A percentile compares a stretch with the other conserved stretches of the same genome.
These are phyloP conservation scores for Chalciporus sphaerocephalus DNA, from an alignment of 768 basidiomycete genomes.

Conservation along the genomic window DNA sequence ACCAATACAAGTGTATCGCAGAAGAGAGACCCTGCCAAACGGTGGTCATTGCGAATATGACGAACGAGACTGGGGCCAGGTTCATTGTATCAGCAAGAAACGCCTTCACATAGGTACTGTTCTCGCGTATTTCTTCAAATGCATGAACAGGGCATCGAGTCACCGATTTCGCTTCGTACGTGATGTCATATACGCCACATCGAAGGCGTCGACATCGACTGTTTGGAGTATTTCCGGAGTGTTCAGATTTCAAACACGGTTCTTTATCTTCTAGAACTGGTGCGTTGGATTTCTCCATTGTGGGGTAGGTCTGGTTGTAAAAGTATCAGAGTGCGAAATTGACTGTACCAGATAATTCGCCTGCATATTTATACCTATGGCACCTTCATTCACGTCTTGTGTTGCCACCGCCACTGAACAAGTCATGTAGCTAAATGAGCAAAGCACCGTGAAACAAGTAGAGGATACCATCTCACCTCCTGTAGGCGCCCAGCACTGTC, in stretches of 20 bases:
- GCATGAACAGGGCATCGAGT: conserved; percentile 1
- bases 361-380: conserved; percentile 16
- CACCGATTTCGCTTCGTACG: conserved; percentile 16
- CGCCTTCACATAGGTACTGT: conserved; percentile 1
- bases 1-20: conserved; percentile 34
- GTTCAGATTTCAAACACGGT: not conserved
- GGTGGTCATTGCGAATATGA: conserved; percentile 24
- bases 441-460: not conserved
- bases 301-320: not conserved
- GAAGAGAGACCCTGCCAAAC: conserved; percentile 32
- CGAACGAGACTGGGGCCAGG: conserved; percentile 20
- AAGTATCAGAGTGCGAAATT: not conserved
- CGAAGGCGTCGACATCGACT: conserved; percentile 12
- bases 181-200: conserved; percentile 21
- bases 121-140: not conserved
- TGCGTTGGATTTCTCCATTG: not conserved
- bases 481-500: conserved; percentile 10
- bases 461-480: not conserved
- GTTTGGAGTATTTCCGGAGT: not conserved
- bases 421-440: not conserved
- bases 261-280: conserved; percentile 1
- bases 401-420: conserved; percentile 6
- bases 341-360: not conserved
- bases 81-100: conserved; percentile 15
- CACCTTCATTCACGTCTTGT: not conserved